phyloP scores from a whole-genome alignment of 1,284 basidiomycete genomes.

The Pseudozyma pruni region DNA sequence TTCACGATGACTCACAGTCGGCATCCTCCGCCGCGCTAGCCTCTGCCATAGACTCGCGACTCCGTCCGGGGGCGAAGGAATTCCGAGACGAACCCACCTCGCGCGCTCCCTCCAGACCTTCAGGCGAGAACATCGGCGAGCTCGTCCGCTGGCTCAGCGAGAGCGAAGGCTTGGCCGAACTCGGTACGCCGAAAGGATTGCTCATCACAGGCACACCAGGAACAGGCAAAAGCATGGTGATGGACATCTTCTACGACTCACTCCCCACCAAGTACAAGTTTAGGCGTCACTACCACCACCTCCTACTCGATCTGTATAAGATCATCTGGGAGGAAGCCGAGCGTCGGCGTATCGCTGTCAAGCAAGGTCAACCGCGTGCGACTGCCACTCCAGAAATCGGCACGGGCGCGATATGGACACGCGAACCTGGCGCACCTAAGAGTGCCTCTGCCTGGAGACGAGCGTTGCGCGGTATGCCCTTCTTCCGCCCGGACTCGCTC shows the following conservation, averaged over 20 bases:
- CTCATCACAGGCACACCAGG: constrained; percentile 72
- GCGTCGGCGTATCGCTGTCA: constrained; percentile 67
- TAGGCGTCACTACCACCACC: constrained; percentile 77
- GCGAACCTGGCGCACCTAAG: constrained; percentile 55
- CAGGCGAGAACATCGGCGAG: constrained; percentile 51
- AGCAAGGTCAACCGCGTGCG: constrained; percentile 46
- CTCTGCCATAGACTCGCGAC: constrained; percentile 22
- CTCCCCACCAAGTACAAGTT: constrained; percentile 75
- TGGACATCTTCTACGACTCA: constrained; percentile 76
- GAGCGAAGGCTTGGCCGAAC: constrained; percentile 74
- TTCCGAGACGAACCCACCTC: constrained; percentile 29
- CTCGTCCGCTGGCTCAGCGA: constrained; percentile 74
- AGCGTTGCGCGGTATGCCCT: constrained; percentile 51
- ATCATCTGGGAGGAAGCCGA: constrained; percentile 74
- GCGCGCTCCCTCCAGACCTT: background rate
- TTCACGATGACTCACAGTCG: constrained; percentile 30
- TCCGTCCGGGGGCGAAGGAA: constrained; percentile 13
- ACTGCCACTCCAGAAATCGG: constrained; percentile 39
- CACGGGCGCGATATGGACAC: constrained; percentile 68
- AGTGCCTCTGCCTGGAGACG: constrained; percentile 33
- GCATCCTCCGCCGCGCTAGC: constrained; percentile 27
- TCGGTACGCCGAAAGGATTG: constrained; percentile 74
- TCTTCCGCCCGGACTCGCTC: constrained; percentile 54
- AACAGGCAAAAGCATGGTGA: constrained; percentile 74
- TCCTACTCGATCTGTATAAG: constrained; percentile 77